phyloP scores from a whole-genome alignment of 2,329 filamentous ascomycete genomes.

The Phialophora expanda region DNA sequence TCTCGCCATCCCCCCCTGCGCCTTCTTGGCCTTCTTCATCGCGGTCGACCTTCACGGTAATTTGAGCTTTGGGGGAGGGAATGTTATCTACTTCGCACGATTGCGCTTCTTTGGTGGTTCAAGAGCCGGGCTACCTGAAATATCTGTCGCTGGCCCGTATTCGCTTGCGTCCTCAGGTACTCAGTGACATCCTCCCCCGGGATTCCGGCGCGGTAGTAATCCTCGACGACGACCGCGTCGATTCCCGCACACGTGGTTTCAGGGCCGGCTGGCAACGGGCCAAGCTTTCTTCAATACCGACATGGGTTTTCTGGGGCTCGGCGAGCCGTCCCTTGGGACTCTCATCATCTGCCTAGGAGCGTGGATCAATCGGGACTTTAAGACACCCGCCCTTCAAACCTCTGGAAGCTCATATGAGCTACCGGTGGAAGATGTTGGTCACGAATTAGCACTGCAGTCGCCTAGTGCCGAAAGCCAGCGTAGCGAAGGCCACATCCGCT shows the following conservation, averaged over 20 bases:
- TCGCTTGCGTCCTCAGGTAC: neutral
- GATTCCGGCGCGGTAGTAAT: neutral
- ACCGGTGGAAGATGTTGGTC: slow-evolving; percentile 9
- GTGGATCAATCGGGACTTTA: slow-evolving; percentile 60
- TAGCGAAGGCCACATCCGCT: slow-evolving; percentile 45
- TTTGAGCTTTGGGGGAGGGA: neutral
- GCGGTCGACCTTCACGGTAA: neutral
- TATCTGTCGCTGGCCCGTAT: neutral
- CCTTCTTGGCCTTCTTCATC: neutral
- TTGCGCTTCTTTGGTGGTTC: neutral
- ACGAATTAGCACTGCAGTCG: slow-evolving; percentile 7
- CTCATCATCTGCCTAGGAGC: slow-evolving; percentile 60
- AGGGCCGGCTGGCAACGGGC: neutral
- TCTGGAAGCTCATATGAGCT: neutral
- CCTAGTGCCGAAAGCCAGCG: neutral
- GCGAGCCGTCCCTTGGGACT: slow-evolving; percentile 22
- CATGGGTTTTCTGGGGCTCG: slow-evolving; percentile 25
- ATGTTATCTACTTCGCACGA: neutral
- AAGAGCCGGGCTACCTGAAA: neutral
- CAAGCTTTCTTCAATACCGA: neutral
- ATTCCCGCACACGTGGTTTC: neutral
- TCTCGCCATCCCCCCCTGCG: neutral
- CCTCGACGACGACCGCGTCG: slow-evolving; percentile 2
- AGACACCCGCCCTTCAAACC: slow-evolving; percentile 1
- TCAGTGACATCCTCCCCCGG: neutral